Percentiles rank a stretch among this genome's conserved stretches.
phyloP scores from a whole-genome alignment of 805 yeast species.

The Candida insectorum region DNA sequence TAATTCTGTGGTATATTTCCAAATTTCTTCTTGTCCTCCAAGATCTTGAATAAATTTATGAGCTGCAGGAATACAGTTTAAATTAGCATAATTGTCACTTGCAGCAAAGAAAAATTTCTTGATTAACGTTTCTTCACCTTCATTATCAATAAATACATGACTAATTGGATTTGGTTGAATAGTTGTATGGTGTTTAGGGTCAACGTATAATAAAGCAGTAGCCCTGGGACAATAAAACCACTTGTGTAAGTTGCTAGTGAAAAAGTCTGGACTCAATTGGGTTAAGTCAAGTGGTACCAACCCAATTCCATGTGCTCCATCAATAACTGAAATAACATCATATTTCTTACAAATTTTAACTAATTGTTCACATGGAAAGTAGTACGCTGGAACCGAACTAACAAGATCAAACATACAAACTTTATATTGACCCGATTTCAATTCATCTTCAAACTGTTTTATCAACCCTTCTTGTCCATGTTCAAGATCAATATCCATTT shows the following conservation, averaged over 20 bases:
- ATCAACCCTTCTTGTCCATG: constrained; percentile 30
- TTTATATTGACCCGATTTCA: constrained; percentile 22
- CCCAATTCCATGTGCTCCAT: constrained; percentile 74
- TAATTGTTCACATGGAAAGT: constrained; percentile 53
- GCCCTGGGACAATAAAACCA: constrained; percentile 63
- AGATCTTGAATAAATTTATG: constrained; percentile 52
- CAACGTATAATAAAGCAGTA: constrained; percentile 57
- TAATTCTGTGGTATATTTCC: constrained; percentile 43
- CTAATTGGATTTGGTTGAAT: constrained; percentile 61
- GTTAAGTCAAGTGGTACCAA: constrained; percentile 42
- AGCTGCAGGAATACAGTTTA: constrained; percentile 45
- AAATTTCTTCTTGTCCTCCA: constrained; percentile 58
- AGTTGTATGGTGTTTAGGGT: constrained; percentile 43
- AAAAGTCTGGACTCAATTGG: constrained; percentile 54
- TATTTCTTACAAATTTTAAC: constrained; percentile 43
- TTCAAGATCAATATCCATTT: constrained; percentile 35
- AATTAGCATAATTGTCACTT: constrained; percentile 45
- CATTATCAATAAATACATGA: constrained; percentile 39
- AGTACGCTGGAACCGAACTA: constrained; percentile 61
- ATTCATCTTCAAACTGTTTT: constrained; percentile 18
- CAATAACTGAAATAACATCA: constrained; percentile 53
- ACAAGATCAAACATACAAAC: constrained; percentile 56
- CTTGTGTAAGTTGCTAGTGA: constrained; percentile 62
- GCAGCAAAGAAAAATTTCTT: constrained; percentile 52
- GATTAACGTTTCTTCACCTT: constrained; percentile 23